Evolutionary conservation across 2,329 filamentous ascomycete species (phyloP), one percentile per base, ranked within the genome.

Genomic region (Aaosphaeria arxii): DNA sequence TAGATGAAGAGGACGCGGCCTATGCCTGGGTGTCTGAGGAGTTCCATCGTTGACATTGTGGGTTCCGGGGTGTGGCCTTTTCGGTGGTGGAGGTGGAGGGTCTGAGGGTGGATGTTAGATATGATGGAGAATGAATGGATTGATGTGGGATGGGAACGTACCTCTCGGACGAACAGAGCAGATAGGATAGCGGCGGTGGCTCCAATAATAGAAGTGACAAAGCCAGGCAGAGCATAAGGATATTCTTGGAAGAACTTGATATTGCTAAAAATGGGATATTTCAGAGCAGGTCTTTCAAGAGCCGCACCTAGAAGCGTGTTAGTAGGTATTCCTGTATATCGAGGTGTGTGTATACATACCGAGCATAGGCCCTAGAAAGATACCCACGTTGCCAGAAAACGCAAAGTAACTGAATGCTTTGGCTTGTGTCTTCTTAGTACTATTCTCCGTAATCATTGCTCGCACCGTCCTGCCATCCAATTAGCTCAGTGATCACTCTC

Each of bases 361-460:
- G 17, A 90, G 61, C 6, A 89, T 59, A 3, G 88, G 87, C 0
- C 88, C 89, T 2, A 89, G 30, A 49, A 89, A 83, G 40, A 92
- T 83, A 4, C 89, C 89, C 6, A 91, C 24, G 55, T 92, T 92
- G 4, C 83, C 83, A 0, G 80, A 76, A 61, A 92, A 89, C 7
- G 87, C 86, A 62, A 91, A 91, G 75, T 83, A 87, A 60, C 85
- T 85, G 61, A 91, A 94, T 0, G 85, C 83, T 30, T 78, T 73
- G 0, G 88, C 88, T 68, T 91, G 88, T 0, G 85, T 91, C 52
- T 80, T 77, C 5, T 79, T 71, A 0, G 85, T 88, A 65, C 83
- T 86, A 56, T 85, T 82, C 69, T 94, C 89, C 13, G 81, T 80
- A 30, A 92, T 77, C 86, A 92, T 91, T 5, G 88, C 85, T 30